Evolutionary conservation across 176 grass and related monocot species (phyloP), one percentile per base, ranked within the genome.

Genomic region (Lolium rigidum): DNA sequence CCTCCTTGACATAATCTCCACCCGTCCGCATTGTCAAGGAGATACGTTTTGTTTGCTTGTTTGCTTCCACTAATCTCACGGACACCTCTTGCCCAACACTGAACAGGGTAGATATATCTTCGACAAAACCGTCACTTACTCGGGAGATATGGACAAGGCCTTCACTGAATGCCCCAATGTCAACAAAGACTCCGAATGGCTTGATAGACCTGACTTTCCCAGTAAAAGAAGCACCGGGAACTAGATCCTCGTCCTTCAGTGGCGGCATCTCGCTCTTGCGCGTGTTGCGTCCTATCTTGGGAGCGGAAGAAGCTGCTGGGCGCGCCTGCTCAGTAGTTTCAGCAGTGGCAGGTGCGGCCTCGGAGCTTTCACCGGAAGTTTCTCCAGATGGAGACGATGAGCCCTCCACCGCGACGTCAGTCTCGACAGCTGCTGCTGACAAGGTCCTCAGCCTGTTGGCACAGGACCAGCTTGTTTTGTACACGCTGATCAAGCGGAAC

Each of bases 121-220:
- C 89, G 6, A 99, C 87, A 80, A 86, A 99, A 13, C 83, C 89
- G 31, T 92, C 90, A 67, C 97, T 99, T 76, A 94, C 82, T 88
- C 89, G 78, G 26, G 97, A 99, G 84, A 99, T 90, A 82, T 96
- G 97, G 25, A 99, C 97, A 84, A 96, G 85, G 47, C 97, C 97
- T 77, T 99, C 92, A 16, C 87, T 93, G 83, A 91, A 99, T 31
- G 92, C 90, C 17, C 97, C 97, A 70, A 99, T 86, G 70, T 99
- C 94, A 68, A 96, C 94, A 77, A 99, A 99, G 76, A 89, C 51
- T 74, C 97, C 97, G 83, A 99, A 99, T 74, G 94, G 94, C 58
- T 94, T 91, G 81, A 99, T 91, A 47, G 97, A 96, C 71, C 90
- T 90, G 46, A 99, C 90, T 64, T 91, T 92, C 68, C 97, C 97